These are phyloP conservation scores for Colletotrichum sp. DNA, from an alignment of 2,329 filamentous ascomycete genomes.

Conservation along the genomic window DNA sequence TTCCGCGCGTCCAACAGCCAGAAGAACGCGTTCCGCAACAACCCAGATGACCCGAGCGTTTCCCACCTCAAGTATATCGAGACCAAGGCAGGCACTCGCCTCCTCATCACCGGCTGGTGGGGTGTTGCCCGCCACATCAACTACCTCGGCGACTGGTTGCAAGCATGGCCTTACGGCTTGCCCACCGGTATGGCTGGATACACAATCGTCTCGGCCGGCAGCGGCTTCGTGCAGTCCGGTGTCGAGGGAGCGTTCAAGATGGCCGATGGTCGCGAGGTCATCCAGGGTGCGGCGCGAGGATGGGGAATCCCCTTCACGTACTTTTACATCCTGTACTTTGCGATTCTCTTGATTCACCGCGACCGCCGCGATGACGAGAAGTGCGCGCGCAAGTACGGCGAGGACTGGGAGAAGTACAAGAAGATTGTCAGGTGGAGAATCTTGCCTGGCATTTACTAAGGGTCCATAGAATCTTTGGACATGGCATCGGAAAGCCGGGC, in stretches of 20 bases:
- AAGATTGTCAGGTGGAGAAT: conserved; percentile 82
- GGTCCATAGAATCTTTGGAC: neutral
- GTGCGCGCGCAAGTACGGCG: conserved; percentile 88
- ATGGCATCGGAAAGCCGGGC: neutral
- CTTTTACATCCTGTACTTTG: conserved; percentile 95
- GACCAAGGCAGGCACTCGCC: conserved; percentile 80
- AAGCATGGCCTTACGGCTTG: conserved; percentile 88
- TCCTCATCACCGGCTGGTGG: conserved; percentile 93
- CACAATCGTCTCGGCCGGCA: conserved; percentile 65
- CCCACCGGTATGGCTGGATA: conserved; percentile 88
- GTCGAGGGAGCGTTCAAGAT: conserved; percentile 61
- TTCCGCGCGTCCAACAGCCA: conserved; percentile 95
- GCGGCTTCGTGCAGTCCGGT: conserved; percentile 47
- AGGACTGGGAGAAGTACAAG: conserved; percentile 90
- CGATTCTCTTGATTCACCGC: conserved; percentile 82
- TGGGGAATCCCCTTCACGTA: conserved; percentile 92
- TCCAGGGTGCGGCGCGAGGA: conserved; percentile 76
- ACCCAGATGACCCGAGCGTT: conserved; percentile 81
- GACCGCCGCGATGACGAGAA: conserved; percentile 90
- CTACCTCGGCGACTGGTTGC: conserved; percentile 94
- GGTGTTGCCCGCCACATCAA: conserved; percentile 92
- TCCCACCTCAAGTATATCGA: conserved; percentile 85
- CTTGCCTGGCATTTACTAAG: conserved; percentile 81
- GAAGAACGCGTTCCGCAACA: conserved; percentile 92
- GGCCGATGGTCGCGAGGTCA: conserved; percentile 66